These are phyloP conservation scores for Pythium aphanidermatum DNA, from an alignment of 352 stramenopile genomes.

Conservation along the genomic window DNA sequence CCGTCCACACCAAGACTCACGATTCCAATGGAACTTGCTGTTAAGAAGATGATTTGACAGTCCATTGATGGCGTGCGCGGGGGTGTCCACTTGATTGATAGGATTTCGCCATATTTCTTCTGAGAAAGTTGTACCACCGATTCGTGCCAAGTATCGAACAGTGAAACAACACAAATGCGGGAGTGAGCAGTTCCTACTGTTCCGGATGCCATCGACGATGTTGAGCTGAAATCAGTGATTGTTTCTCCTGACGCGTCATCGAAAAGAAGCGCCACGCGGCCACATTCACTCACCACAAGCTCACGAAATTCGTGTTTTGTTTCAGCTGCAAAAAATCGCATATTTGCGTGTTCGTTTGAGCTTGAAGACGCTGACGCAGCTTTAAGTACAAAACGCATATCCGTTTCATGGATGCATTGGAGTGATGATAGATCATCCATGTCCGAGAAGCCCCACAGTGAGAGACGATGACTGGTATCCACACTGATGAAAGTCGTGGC, in stretches of 20 bases:
- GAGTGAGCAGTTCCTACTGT: slow-evolving; percentile 20
- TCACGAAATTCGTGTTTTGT: slow-evolving; percentile 40
- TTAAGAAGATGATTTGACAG: slow-evolving; percentile 60
- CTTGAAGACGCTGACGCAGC: slow-evolving; percentile 22
- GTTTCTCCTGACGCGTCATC: slow-evolving; percentile 11
- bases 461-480: slow-evolving; percentile 28
- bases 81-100: slow-evolving; percentile 65
- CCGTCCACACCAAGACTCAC: slow-evolving; percentile 47
- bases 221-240: not conserved
- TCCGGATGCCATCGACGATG: not conserved
- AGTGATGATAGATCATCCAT: slow-evolving; percentile 41
- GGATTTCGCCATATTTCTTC: slow-evolving; percentile 52
- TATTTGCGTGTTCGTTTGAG: slow-evolving; percentile 19
- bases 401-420: slow-evolving; percentile 29
- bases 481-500: slow-evolving; percentile 43
- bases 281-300: slow-evolving; percentile 47
- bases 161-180: slow-evolving; percentile 45
- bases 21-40: slow-evolving; percentile 54
- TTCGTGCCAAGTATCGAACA: slow-evolving; percentile 48
- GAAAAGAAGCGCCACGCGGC: slow-evolving; percentile 51
- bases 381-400: slow-evolving; percentile 23
- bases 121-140: slow-evolving; percentile 40
- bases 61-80: slow-evolving; percentile 37
- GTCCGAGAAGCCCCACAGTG: slow-evolving; percentile 55
- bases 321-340: slow-evolving; percentile 30